Evolutionary conservation across 345 rosid species (phyloP), one percentile per base, ranked within the genome.

Genomic region (Bruguiera parviflora): DNA sequence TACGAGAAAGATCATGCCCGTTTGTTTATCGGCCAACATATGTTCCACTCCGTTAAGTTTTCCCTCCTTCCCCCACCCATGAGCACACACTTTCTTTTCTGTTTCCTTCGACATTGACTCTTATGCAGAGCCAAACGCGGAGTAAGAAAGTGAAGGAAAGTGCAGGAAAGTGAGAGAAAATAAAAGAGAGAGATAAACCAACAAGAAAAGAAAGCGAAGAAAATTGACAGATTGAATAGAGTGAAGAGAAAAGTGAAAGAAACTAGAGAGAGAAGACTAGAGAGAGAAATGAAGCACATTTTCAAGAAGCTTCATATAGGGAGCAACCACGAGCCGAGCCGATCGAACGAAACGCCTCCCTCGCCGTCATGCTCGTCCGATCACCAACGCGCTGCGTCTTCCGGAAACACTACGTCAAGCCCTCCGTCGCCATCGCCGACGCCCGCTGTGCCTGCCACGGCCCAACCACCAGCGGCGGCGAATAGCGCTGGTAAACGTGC

Each of bases 221-320:
- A 43, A 43, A 43, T 43, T 43, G 49, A 43, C 16, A 11, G 49
- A 43, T 43, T 43, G 49, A 8, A 13, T 43, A 9, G 16, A 11
- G 15, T 39, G 47, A 39, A 39, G 59, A 9, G 59, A 66, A 63
- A 53, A 3, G 4, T 37, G 51, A 64, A 35, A 31, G 25, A 66
- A 27, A 18, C 10, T 3, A 32, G 57, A 58, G 35, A 29, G 57
- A 63, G 24, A 51, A 60, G 28, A 49, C 21, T 57, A 35, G 7
- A 25, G 60, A 24, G 53, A 22, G 61, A 71, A 72, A 95, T 95
- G 98, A 95, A 83, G 83, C 85, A 92, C 87, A 96, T 96, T 84
- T 90, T 96, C 77, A 91, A 86, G 88, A 95, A 89, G 84, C 84
- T 95, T 9, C 99, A 95, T 73, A 76, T 77, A 71, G 96, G 96